Base-by-base conservation (phyloP, 805 yeast species). In the Barnettozyma sucrosica region DNA sequence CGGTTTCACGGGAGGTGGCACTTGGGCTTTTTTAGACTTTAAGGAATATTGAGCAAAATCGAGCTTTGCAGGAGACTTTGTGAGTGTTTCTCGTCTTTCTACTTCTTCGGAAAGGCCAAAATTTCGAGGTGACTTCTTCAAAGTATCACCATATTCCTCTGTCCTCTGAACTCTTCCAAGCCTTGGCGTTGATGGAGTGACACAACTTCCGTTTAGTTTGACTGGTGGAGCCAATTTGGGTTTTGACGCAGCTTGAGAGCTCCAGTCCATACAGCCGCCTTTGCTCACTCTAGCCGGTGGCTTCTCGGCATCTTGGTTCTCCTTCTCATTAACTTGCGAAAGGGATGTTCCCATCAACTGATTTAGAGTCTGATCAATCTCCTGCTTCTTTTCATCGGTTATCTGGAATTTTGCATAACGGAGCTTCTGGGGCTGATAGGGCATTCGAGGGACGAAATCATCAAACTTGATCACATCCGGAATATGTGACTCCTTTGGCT, bases 391-490 rank as follows among this genome's bases (percentile, higher is more conserved):
- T 8, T 54, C 59, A 4, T 51, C 55, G 3, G 53, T 41, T 5
- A 58, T 51, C 10, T 55, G 52, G 38, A 51, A 58, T 25, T 57
- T 57, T 16, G 58, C 47, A 42, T 51, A 54, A 25, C 50, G 51
- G 5, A 56, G 47, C 14, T 20, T 16, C 24, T 34, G 19, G 7
- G 46, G 41, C 10, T 28, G 41, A 14, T 26, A 43, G 11, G 42
- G 46, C n/a, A n/a, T 32, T 16, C 34, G 36, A 2, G 50, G 45
- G 4, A 54, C 52, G 21, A 48, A 51, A 36, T 61, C 63, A 30
- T 61, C 64, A 47, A 61, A 61, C 20, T 55, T 52, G 23, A 59
- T 46, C 5, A 61, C 53, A 3, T 58, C 57, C 2, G 56, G 57
- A 7, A 56, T 46, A 16, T 51, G 49, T 16, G 50, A 38, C 18